A percentile compares a stretch with the other conserved stretches of the same genome.
phyloP scores from a whole-genome alignment of 2,329 filamentous ascomycete genomes.

The Incumbomyces delicatus region DNA sequence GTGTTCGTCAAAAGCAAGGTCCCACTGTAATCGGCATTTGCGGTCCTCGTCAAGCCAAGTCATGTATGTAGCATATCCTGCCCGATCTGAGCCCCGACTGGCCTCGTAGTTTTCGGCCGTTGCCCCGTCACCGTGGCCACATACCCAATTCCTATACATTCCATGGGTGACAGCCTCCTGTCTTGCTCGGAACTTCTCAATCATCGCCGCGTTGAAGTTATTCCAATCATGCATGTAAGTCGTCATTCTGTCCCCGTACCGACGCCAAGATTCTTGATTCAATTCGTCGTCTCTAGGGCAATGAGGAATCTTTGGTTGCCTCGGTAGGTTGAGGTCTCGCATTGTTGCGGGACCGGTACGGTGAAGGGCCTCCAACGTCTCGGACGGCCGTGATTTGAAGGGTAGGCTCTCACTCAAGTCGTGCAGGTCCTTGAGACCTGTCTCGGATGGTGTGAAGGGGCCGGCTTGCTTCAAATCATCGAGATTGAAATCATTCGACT shows the following conservation, averaged over 20 bases:
- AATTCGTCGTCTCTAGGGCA: constrained; percentile 26
- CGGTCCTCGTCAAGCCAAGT: constrained; percentile 37
- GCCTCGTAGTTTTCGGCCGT: constrained; percentile 19
- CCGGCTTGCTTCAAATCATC: constrained; percentile 41
- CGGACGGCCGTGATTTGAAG: constrained; percentile 46
- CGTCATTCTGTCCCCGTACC: constrained; percentile 45
- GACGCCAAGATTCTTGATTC: constrained; percentile 38
- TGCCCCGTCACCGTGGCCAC: constrained; percentile 34
- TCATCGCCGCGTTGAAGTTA: constrained; percentile 44
- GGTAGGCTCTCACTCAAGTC: constrained; percentile 47
- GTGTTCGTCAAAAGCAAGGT: constrained; percentile 38
- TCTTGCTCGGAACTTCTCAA: constrained; percentile 46
- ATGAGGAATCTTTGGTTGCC: constrained; percentile 43
- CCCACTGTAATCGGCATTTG: constrained; percentile 38
- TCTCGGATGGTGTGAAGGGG: constrained; percentile 39
- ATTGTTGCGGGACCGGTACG: constrained; percentile 26
- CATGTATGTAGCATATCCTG: constrained; percentile 37
- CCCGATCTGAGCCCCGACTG: constrained; percentile 21
- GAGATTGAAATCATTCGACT: constrained; percentile 32
- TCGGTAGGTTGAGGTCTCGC: constrained; percentile 36
- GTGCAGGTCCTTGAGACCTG: constrained; percentile 43
- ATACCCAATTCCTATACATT: constrained; percentile 41
- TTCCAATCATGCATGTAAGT: constrained; percentile 49
- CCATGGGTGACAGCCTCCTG: constrained; percentile 39
- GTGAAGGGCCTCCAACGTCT: constrained; percentile 27